These are phyloP conservation scores for Coemansia sp. DNA, from an alignment of 192 early-diverging fungal genomes.

Conservation along the genomic window DNA sequence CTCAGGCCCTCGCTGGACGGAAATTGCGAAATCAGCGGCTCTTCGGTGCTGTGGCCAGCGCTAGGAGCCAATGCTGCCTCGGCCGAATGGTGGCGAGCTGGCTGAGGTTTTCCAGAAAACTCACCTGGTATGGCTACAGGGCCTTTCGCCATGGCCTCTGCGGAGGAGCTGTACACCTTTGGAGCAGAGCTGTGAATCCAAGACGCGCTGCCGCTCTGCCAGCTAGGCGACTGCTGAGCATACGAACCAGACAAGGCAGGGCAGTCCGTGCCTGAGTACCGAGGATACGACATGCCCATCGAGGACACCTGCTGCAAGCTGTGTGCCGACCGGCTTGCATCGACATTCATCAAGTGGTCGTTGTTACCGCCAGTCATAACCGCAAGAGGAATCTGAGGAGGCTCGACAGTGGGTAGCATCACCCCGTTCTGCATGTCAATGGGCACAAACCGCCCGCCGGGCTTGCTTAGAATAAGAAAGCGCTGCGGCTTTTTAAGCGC, in stretches of 20 bases:
- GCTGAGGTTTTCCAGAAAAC: not conserved
- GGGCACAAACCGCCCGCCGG: constrained; percentile 50
- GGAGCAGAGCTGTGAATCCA: constrained; percentile 18
- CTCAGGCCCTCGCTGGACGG: constrained; percentile 6
- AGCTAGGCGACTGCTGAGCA: constrained; percentile 39
- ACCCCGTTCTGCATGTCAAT: constrained; percentile 41
- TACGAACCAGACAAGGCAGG: constrained; percentile 22
- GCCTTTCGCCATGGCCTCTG: constrained; percentile 13
- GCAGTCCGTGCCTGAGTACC: constrained; percentile 13
- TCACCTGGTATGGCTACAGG: constrained; percentile 5
- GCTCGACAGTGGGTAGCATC: constrained; percentile 38
- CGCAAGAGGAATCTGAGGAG: constrained; percentile 16
- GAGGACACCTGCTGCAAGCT: constrained; percentile 18
- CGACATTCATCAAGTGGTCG: constrained; percentile 47
- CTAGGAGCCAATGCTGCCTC: not conserved
- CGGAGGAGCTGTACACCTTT: constrained; percentile 25
- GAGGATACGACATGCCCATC: constrained; percentile 13
- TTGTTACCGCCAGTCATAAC: constrained; percentile 36
- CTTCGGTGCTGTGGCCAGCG: constrained; percentile 8
- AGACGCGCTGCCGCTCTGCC: constrained; percentile 40
- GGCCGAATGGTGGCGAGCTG: not conserved
- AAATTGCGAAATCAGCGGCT: constrained; percentile 21
- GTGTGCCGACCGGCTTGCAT: constrained; percentile 16
- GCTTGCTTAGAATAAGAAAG: constrained; percentile 49
- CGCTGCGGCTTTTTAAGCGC: constrained; percentile 8